phyloP scores from a whole-genome alignment of 257 asterid genomes.

The Echium plantagineum region DNA sequence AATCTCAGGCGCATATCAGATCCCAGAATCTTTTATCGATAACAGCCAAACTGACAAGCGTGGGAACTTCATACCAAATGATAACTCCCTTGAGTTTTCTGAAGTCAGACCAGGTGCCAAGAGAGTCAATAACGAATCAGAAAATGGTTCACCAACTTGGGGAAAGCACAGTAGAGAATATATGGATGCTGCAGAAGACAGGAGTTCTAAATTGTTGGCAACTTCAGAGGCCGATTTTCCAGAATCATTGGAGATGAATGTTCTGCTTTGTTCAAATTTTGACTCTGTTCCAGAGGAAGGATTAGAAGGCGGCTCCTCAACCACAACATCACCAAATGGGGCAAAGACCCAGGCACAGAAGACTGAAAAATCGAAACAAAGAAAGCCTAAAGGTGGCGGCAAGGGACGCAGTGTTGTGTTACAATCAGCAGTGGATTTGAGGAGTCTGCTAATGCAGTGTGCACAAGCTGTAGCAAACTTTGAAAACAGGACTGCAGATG shows the following conservation, averaged over 20 bases:
- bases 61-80: background rate
- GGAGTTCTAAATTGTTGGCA: background rate
- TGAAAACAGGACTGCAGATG: conserved; percentile 23
- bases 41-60: background rate
- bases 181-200: background rate
- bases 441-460: conserved; percentile 26
- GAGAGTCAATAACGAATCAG: background rate
- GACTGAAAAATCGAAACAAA: background rate
- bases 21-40: background rate
- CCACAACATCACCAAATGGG: background rate
- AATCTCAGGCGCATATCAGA: background rate
- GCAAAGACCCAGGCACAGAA: background rate
- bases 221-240: background rate
- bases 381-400: conserved; percentile 5
- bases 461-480: conserved; percentile 30
- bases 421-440: conserved; percentile 27
- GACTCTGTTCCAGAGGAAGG: background rate
- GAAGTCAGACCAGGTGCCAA: background rate
- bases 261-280: background rate
- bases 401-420: conserved; percentile 14
- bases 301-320: background rate
- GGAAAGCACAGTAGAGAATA: background rate
- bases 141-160: background rate
- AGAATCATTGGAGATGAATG: background rate
- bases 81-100: background rate